Evolutionary conservation across 2,329 filamentous ascomycete species (phyloP).

Genomic region (Ophiostoma piceae): DNA sequence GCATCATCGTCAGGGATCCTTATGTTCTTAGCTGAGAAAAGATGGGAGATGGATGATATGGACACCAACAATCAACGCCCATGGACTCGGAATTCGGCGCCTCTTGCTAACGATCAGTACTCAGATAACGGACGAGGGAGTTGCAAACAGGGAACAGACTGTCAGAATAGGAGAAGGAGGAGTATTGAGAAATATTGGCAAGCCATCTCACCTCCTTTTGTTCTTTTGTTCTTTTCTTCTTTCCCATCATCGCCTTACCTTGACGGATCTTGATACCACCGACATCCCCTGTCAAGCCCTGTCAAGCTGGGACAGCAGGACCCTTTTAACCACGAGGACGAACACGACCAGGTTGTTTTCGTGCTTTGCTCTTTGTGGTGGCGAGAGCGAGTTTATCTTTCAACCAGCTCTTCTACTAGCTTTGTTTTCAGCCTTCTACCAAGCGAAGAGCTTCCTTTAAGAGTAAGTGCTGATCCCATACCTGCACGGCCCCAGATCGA

Average conservation of each 20-base stretch:
- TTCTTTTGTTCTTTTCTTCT: too few relatives aligned
- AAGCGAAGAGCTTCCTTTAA: slow-evolving; percentile 10
- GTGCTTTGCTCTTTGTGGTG: background rate
- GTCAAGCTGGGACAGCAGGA: background rate
- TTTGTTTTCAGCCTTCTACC: background rate
- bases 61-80: background rate
- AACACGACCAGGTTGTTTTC: background rate
- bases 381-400: background rate
- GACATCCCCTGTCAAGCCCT: background rate
- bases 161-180: background rate
- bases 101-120: background rate
- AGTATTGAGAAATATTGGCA: slow-evolving; percentile 10
- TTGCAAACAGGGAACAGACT: background rate
- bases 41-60: background rate
- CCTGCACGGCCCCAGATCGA: background rate
- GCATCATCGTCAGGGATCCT: slow-evolving; percentile 2
- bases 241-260: background rate
- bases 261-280: background rate
- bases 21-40: background rate
- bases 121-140: background rate
- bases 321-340: background rate
- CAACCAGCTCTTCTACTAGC: background rate
- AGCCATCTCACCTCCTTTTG: background rate
- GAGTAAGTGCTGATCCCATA: background rate
- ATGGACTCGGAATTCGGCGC: background rate